Evolutionary conservation across 129 eudicot genomes (phyloP).

Genomic region (Oenanthe sinensis): DNA sequence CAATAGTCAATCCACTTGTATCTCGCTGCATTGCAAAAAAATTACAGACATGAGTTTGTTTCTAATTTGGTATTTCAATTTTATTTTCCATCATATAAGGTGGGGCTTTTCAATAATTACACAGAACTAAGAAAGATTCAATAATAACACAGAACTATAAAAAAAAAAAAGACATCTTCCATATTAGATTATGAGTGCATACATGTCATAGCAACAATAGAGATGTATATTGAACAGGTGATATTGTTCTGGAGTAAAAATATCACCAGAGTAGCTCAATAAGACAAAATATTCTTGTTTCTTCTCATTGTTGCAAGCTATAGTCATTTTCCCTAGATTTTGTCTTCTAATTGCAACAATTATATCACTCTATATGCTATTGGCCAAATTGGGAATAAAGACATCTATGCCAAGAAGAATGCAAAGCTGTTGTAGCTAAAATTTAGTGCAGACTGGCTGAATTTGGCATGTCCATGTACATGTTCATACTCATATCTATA

Average conservation of each 20-base stretch:
- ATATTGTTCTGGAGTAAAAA: neutral
- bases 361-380: neutral
- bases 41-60: slow-evolving; percentile 6
- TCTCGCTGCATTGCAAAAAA: slow-evolving; percentile 52
- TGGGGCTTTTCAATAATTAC: neutral
- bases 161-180: neutral
- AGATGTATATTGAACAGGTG: neutral
- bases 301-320: neutral
- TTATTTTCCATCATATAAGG: neutral
- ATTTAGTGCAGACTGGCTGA: neutral
- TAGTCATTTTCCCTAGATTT: neutral
- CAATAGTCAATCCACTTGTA: slow-evolving; percentile 59
- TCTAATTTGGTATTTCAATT: neutral
- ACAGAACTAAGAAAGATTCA: neutral
- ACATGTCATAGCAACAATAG: neutral
- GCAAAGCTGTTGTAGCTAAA: neutral
- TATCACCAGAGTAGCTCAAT: neutral
- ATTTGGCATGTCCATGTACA: neutral
- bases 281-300: neutral
- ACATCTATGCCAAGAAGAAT: neutral
- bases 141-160: neutral
- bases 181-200: neutral
- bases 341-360: neutral
- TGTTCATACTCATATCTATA: neutral
- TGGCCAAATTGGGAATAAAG: neutral